Conservation (phyloP, 2,329 filamentous ascomycete genomes). For the Shiraia bambusicola region DNA sequence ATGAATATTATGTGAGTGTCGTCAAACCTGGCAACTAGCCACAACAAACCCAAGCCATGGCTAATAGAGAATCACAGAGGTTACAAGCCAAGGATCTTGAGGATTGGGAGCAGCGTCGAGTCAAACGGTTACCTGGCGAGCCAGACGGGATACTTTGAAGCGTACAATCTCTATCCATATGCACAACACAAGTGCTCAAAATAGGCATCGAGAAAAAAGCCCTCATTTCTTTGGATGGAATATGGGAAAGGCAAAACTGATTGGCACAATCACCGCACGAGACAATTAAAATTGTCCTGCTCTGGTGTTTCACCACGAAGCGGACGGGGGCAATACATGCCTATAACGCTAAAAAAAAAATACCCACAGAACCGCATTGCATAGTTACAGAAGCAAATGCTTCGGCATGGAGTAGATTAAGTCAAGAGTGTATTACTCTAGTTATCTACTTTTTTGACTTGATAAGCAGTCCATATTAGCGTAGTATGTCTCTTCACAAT, state of each 20-base stretch:
- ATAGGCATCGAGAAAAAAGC: neutral
- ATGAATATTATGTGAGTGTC: slow-evolving; percentile 78
- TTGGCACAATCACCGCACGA: no score
- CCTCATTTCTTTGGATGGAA: no score
- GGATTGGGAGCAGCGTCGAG: slow-evolving; percentile 94
- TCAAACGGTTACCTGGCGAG: slow-evolving; percentile 86
- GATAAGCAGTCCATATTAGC: slow-evolving; percentile 14
- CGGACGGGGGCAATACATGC: no score
- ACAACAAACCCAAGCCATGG: neutral
- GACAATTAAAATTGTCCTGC: no score
- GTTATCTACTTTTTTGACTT: slow-evolving; percentile 15
- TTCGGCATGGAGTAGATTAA: no score
- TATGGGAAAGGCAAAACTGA: no score
- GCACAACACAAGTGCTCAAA: no score
- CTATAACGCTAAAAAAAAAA: no score
- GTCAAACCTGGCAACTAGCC: neutral
- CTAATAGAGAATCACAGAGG: slow-evolving; percentile 57
- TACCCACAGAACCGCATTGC: no score
- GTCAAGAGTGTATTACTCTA: slow-evolving; percentile 14
- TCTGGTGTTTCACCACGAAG: no score
- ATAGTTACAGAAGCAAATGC: no score
- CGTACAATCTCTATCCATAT: slow-evolving; percentile 1
- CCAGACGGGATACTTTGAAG: slow-evolving; percentile 72
- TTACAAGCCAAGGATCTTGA: slow-evolving; percentile 88
- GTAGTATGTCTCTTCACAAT: slow-evolving; percentile 7